Conservation (phyloP, 2,329 filamentous ascomycete genomes). For the Fusarium sp. region DNA sequence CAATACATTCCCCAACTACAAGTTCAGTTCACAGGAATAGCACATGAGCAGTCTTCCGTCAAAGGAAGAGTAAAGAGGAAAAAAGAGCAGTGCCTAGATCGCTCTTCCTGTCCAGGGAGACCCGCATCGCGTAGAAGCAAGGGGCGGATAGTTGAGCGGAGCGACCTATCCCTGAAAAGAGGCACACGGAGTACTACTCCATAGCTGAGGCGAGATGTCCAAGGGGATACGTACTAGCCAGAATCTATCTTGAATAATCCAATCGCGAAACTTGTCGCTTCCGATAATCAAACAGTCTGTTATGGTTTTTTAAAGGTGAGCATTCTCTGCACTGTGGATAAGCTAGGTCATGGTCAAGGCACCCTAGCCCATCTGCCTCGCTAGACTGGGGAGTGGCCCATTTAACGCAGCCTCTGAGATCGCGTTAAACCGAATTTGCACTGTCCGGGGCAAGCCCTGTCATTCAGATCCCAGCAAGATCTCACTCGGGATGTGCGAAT, state of each 20-base stretch:
- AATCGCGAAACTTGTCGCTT: constrained; percentile 23
- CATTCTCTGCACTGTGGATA: constrained; percentile 6
- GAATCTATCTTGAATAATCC: neutral
- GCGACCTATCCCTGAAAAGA: constrained; percentile 29
- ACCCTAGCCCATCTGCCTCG: constrained; percentile 8
- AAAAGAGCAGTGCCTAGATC: neutral
- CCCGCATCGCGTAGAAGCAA: constrained; percentile 38
- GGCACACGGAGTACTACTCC: constrained; percentile 11
- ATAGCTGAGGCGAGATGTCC: neutral
- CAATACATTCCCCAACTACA: neutral
- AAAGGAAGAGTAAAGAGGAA: neutral
- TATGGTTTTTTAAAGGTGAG: constrained; percentile 1
- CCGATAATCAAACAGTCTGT: constrained; percentile 2
- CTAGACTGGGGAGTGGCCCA: constrained; percentile 17
- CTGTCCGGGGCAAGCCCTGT: constrained; percentile 39
- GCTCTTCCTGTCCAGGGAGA: constrained; percentile 15
- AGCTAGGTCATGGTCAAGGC: neutral
- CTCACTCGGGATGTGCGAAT: constrained; percentile 27
- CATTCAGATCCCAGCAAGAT: constrained; percentile 34
- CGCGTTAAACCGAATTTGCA: constrained; percentile 31
- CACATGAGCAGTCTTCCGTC: neutral
- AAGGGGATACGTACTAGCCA: neutral
- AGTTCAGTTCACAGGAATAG: neutral
- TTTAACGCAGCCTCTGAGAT: constrained; percentile 37
- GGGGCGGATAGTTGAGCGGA: constrained; percentile 35